Evolutionary conservation across 129 eudicot genomes (phyloP).

Genomic region (Erigeron canadensis): DNA sequence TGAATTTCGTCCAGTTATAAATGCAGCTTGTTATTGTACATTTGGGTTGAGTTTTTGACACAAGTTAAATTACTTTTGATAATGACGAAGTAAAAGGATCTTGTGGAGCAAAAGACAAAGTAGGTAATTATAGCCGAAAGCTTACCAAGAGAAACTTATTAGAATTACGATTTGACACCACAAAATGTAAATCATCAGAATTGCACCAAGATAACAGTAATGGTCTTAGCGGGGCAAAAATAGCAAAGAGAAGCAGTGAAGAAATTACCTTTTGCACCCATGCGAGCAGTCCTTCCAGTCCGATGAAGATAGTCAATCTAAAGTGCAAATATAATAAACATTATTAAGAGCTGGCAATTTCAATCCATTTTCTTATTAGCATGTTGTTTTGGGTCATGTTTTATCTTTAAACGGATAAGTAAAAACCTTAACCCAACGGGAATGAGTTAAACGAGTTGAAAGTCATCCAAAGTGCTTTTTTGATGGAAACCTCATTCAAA

Average conservation of each 20-base stretch:
- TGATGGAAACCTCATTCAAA: neutral
- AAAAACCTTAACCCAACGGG: neutral
- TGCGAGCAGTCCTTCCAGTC: constrained; percentile 99
- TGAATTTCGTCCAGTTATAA: neutral
- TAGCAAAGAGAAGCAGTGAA: neutral
- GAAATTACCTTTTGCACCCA: constrained; percentile 60
- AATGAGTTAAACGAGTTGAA: neutral
- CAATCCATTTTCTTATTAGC: neutral
- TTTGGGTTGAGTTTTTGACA: neutral
- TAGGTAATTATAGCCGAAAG: neutral
- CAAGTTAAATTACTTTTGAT: neutral
- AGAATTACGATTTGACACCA: neutral
- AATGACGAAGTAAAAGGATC: neutral
- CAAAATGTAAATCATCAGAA: neutral
- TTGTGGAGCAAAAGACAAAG: neutral
- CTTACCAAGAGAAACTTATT: neutral
- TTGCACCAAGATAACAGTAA: neutral
- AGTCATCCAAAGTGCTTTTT: neutral
- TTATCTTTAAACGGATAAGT: neutral
- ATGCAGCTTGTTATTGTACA: neutral
- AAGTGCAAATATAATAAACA: constrained; percentile 11
- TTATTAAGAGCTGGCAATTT: constrained; percentile 7
- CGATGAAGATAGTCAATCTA: constrained; percentile 98
- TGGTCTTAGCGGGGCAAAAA: neutral
- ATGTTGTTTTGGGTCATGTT: neutral